A percentile compares a stretch with the other conserved stretches of the same genome.
Conservation (phyloP, 768 basidiomycete genomes). For the Roridomyces roridus region DNA sequence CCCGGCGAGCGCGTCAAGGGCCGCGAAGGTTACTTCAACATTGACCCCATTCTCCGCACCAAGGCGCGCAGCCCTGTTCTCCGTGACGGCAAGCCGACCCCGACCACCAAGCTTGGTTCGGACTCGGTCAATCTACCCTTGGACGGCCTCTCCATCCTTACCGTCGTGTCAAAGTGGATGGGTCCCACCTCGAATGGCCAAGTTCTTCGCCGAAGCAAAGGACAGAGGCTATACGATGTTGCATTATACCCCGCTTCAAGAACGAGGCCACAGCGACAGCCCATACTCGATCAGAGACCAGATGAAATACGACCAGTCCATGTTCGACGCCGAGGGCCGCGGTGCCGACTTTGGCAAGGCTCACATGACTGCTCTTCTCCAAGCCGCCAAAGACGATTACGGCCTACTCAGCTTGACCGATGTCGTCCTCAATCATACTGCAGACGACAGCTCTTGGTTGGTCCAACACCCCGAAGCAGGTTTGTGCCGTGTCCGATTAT, state of each 20-base stretch:
- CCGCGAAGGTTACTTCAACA: conserved; percentile 93
- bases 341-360: conserved; percentile 57
- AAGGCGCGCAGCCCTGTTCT: conserved; percentile 81
- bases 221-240: conserved; percentile 97
- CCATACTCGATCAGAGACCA: conserved; percentile 96
- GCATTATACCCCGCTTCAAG: conserved; percentile 95
- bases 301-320: conserved; percentile 75
- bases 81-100: conserved; percentile 56
- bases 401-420: conserved; percentile 92
- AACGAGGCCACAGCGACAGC: conserved; percentile 86
- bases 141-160: conserved; percentile 88
- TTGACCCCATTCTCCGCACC: conserved; percentile 86
- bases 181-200: conserved; percentile 77
- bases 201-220: conserved; percentile 82
- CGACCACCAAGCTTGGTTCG: conserved; percentile 58
- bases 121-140: conserved; percentile 75
- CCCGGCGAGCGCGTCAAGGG: conserved; percentile 74
- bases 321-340: conserved; percentile 56
- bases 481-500: conserved; percentile 37
- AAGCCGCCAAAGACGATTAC: conserved; percentile 79
- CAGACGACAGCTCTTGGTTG: conserved; percentile 93
- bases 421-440: conserved; percentile 97
- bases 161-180: conserved; percentile 98
- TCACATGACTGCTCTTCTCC: conserved; percentile 68
- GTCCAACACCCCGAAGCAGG: conserved; percentile 95